These are phyloP conservation scores for Diaporthe eres DNA, from an alignment of 2,329 filamentous ascomycete genomes.

Conservation along the genomic window DNA sequence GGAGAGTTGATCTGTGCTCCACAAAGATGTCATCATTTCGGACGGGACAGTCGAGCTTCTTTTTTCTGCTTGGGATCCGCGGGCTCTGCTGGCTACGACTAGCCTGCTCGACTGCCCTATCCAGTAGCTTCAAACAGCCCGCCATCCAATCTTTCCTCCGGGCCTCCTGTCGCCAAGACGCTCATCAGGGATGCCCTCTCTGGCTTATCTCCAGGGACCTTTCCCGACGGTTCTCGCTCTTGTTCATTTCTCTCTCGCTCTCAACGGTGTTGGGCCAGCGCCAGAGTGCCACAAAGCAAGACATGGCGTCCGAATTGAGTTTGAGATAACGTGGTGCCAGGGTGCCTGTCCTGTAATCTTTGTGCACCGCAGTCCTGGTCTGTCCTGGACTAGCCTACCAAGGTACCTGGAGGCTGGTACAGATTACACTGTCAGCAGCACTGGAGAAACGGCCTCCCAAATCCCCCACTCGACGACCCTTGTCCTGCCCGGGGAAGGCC, in stretches of 20 bases:
- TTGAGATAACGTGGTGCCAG: slow-evolving; percentile 30
- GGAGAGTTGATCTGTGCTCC: not conserved
- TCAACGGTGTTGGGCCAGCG: not conserved
- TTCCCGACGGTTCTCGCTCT: not conserved
- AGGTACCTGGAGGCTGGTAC: not conserved
- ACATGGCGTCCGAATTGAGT: slow-evolving; percentile 28
- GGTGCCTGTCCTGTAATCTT: not conserved
- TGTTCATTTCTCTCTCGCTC: not conserved
- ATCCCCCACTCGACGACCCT: not conserved
- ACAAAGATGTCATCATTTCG: not conserved
- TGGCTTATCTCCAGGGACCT: not conserved
- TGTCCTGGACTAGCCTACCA: not conserved
- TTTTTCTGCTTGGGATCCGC: not conserved
- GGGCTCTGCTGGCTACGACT: not conserved
- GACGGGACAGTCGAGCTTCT: not conserved
- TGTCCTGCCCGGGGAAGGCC: not conserved
- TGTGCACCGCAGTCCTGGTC: not conserved
- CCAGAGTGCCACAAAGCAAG: not conserved
- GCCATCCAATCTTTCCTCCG: slow-evolving; percentile 19
- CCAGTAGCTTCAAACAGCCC: slow-evolving; percentile 32
- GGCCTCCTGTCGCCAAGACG: not conserved
- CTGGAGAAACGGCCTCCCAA: not conserved
- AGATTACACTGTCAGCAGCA: slow-evolving; percentile 2
- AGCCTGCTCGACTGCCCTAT: not conserved
- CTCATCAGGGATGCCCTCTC: slow-evolving; percentile 5